Base-by-base conservation (phyloP, 148 eudicot species). In the Vaccinium darrowii region DNA sequence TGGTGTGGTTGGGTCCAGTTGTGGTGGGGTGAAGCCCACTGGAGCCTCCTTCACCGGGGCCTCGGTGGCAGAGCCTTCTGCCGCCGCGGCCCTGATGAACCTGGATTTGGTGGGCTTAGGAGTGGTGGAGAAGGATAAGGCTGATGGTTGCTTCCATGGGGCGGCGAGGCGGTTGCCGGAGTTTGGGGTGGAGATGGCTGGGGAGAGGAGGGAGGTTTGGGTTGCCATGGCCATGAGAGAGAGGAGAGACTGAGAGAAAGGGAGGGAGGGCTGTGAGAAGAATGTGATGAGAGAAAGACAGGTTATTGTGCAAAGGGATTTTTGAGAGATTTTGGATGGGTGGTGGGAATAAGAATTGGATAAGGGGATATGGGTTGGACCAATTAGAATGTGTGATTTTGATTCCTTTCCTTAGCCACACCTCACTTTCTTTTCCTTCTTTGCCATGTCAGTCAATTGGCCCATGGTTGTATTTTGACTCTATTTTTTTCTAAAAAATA, bases 1-100 rank as follows among this genome's bases (percentile, higher is more conserved):
- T 1, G 98, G 99, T 8, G 94, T 94, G 90, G 84, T 90, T 11
- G 99, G 99, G 92, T 97, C 99, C 39, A 97, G 88, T 12, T 93
- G 89, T 0, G 99, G 99, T 9, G 98, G 98, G 88, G 96, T 94
- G 98, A 97, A 97, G 3, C 98, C 99, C 0, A 76, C 94, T 0
- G 96, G 96, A 8, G 92, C 94, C 52, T 87, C 90, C 43, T 84
- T 85, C 10, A 86, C 79, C 18, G 79, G 56, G 6, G 86, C 83
- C 79, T 86, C 88, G 12, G 74, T 3, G 43, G 86, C 69, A 3
- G 73, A 53, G 9, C 87, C 78, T 5, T 89, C 92, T 4, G 86
- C 89, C 0, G 91, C 88, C 6, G 90, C 86, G 52, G 94, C 94
- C 79, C 81, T 87, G 76, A 94, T 87, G 71, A 89, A n/a, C 25